These are phyloP conservation scores for Dictyostelium purpureum DNA, from an alignment of 78 protist genomes.

Conservation along the genomic window DNA sequence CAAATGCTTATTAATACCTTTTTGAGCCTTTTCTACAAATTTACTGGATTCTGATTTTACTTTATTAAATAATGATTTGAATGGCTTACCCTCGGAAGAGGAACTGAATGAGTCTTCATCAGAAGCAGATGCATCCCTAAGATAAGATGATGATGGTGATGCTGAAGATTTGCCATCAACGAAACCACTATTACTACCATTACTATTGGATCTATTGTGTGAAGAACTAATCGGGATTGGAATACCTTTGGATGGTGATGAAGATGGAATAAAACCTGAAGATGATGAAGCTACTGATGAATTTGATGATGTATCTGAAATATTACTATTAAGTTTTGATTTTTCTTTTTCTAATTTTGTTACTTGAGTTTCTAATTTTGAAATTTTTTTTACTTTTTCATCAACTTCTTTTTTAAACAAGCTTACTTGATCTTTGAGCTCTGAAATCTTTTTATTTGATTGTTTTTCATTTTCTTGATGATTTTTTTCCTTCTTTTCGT, in stretches of 20 bases:
- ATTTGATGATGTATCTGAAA: not conserved
- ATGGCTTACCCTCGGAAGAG: not conserved
- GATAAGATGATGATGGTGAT: not conserved
- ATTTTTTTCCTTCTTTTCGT: not conserved
- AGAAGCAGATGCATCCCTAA: constrained; percentile 16
- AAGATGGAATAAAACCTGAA: not conserved
- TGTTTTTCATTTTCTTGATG: constrained; percentile 6
- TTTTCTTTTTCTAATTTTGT: not conserved
- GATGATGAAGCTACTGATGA: not conserved
- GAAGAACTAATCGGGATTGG: constrained; percentile 9
- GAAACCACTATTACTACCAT: not conserved
- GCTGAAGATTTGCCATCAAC: not conserved
- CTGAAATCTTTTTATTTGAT: not conserved
- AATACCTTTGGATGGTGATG: not conserved
- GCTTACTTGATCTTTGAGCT: not conserved
- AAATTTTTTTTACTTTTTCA: constrained; percentile 2
- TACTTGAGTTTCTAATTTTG: constrained; percentile 13
- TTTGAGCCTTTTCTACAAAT: constrained; percentile 54
- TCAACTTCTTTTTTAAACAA: constrained; percentile 17
- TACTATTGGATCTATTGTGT: not conserved
- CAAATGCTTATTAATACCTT: constrained; percentile 46
- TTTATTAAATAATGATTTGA: constrained; percentile 8
- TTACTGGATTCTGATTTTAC: constrained; percentile 50
- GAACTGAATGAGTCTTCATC: not conserved
- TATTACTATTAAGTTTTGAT: not conserved